Base-by-base conservation (phyloP, 2,329 filamentous ascomycete species). In the Ophiognomonia clavigignenti-juglandacearum region DNA sequence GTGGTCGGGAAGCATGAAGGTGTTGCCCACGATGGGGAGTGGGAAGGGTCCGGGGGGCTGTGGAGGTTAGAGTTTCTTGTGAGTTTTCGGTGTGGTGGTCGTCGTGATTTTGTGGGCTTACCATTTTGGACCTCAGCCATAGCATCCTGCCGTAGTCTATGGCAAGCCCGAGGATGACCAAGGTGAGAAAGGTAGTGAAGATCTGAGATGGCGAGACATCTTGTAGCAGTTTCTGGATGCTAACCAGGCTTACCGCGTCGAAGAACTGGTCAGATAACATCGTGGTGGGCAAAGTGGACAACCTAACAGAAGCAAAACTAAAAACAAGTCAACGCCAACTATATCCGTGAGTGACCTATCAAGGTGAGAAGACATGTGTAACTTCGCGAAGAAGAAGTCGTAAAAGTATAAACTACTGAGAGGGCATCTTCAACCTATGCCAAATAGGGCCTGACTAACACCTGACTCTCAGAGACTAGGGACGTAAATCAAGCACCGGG, bases 31-130 rank as follows among this genome's bases (percentile, higher is more conserved):
- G 26, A 80, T 67, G 4, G 77, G 77, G 51, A 66, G 67, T 2
- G 76, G 76, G 3, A 77, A 66, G 1, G 76, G 77, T 0, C 77
- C 76, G 3, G 76, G 76, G 1, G 76, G 76, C 73, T 76, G 44
- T 47, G 29, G 20, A 8, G 45, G 35, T 50, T 45, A 42, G 50
- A 57, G 47, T 24, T 39, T n/a, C n/a, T n/a, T n/a, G n/a, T 36
- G 24, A 27, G 36, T 31, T 14, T 14, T 14, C 8, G 8, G 20
- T 1, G 34, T n/a, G n/a, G n/a, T n/a, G 34, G 11, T 8, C 8
- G 22, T 18, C 8, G 11, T 4, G 29, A 13, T 31, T 31, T 31
- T 27, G 22, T 24, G 22, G 22, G 24, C 55, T 52, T 40, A 71
- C 70, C 67, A 77, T 72, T 52, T 69, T 73, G 2, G 65, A 68